phyloP scores from a whole-genome alignment of 2,329 filamentous ascomycete species.

The Daldinia eschscholtzii region DNA sequence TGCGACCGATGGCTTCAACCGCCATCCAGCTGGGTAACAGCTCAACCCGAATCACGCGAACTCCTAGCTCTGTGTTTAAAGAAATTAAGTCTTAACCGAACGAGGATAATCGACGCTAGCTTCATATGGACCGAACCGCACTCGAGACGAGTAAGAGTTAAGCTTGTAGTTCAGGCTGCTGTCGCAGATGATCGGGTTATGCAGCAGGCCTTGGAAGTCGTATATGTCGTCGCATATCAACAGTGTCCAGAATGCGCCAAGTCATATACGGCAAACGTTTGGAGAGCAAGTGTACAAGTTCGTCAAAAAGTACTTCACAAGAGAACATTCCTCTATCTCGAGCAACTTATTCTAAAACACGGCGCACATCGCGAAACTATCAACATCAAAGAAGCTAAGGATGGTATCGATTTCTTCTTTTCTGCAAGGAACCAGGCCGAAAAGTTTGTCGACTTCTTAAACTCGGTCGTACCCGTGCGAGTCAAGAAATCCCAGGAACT shows the following conservation, averaged over 20 bases:
- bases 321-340: constrained; percentile 77
- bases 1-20: constrained; percentile 95
- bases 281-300: constrained; percentile 93
- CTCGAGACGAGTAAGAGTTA: constrained; percentile 90
- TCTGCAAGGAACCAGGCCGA: constrained; percentile 90
- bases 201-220: constrained; percentile 95
- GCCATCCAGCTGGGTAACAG: constrained; percentile 86
- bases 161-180: constrained; percentile 88
- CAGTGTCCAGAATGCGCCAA: constrained; percentile 97
- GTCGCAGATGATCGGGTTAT: constrained; percentile 75
- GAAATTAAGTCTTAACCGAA: constrained; percentile 86
- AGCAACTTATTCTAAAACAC: constrained; percentile 97
- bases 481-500: constrained; percentile 90
- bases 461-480: constrained; percentile 81
- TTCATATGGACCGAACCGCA: constrained; percentile 99
- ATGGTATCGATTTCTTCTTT: constrained; percentile 97
- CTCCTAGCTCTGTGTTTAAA: constrained; percentile 91
- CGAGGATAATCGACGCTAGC: constrained; percentile 92
- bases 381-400: constrained; percentile 97
- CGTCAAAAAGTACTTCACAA: constrained; percentile 98
- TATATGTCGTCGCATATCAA: constrained; percentile 90
- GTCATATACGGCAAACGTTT: constrained; percentile 96
- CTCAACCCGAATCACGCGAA: constrained; percentile 88
- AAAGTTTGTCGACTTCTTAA: constrained; percentile 90
- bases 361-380: constrained; percentile 91